A percentile compares a stretch with the other conserved stretches of the same genome.
Evolutionary conservation across 768 basidiomycete genomes (phyloP).

Genomic region (Omphalotus guepiniiformis): DNA sequence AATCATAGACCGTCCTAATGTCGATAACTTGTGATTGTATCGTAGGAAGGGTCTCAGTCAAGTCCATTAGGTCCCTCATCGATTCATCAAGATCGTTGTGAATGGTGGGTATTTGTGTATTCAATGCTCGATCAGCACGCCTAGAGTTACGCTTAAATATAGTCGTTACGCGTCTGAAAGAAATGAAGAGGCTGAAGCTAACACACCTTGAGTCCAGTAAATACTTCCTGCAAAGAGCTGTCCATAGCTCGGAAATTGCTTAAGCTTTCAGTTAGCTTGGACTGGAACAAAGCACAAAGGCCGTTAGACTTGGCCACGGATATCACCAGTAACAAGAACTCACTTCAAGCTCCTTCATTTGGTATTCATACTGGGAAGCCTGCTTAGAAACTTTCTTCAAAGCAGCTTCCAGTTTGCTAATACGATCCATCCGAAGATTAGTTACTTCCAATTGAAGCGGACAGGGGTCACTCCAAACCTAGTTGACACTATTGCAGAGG

Average conservation of each 20-base stretch:
- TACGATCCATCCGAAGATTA: no score
- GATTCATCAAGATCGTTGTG: slow-evolving; percentile 58
- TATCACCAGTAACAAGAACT: slow-evolving; percentile 1
- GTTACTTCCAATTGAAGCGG: no score
- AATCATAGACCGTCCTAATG: slow-evolving; percentile 65
- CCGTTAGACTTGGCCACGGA: neutral
- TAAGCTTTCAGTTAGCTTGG: slow-evolving; percentile 62
- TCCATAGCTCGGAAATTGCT: slow-evolving; percentile 76
- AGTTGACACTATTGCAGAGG: no score
- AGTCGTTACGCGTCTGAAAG: slow-evolving; percentile 4
- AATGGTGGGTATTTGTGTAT: slow-evolving; percentile 59
- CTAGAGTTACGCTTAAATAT: slow-evolving; percentile 47
- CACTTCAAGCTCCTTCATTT: slow-evolving; percentile 63
- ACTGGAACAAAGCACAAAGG: slow-evolving; percentile 31
- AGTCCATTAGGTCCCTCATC: slow-evolving; percentile 49
- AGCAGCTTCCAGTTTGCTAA: slow-evolving; percentile 43
- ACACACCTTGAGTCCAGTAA: slow-evolving; percentile 55
- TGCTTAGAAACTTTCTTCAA: slow-evolving; percentile 44
- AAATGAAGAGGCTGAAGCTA: neutral
- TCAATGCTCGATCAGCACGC: slow-evolving; percentile 55
- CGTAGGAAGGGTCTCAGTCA: slow-evolving; percentile 56
- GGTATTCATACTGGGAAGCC: slow-evolving; percentile 45
- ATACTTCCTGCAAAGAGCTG: slow-evolving; percentile 60
- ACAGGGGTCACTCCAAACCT: no score
- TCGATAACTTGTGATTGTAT: slow-evolving; percentile 58